Evolutionary conservation across 441 rosid genomes (phyloP).

Genomic region (Breynia disticha): DNA sequence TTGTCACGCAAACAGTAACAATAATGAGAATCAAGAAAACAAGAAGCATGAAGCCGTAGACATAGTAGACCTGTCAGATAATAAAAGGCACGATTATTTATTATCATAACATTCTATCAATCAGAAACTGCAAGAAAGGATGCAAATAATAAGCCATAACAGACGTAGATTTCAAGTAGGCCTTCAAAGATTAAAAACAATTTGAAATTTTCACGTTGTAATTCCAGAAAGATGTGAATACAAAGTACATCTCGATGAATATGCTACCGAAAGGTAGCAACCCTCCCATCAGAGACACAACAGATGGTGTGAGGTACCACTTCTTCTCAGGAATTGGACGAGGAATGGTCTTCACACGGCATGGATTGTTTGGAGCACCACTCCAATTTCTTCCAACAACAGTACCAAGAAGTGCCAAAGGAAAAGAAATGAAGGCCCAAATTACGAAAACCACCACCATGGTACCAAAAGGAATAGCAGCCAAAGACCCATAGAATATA

Average conservation of each 20-base stretch:
- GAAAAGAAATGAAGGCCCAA: conserved; percentile 97
- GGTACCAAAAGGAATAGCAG: conserved; percentile 98
- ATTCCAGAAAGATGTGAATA: conserved; percentile 98
- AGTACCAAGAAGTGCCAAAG: conserved; percentile 91
- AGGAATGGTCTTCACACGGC: conserved; percentile 97
- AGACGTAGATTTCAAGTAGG: background rate
- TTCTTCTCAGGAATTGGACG: conserved; percentile 98
- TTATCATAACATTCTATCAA: background rate
- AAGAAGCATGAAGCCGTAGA: conserved; percentile 87
- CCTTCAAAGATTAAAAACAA: background rate
- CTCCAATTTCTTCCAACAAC: conserved; percentile 96
- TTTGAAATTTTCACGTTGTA: conserved; percentile 59
- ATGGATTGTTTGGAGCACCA: conserved; percentile 94
- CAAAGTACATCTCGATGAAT: conserved; percentile 96
- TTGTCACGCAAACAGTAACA: conserved; percentile 88
- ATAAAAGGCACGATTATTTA: background rate
- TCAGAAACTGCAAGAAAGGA: background rate
- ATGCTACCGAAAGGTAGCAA: conserved; percentile 93
- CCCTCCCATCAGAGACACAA: conserved; percentile 95
- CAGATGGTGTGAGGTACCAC: conserved; percentile 92
- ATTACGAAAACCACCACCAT: conserved; percentile 89
- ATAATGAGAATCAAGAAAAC: conserved; percentile 83
- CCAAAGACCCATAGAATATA: conserved; percentile 88
- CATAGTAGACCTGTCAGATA: conserved; percentile 74
- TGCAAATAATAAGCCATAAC: background rate